Conservation (phyloP, 2,329 filamentous ascomycete species). For the Furcasterigmium sp. region DNA sequence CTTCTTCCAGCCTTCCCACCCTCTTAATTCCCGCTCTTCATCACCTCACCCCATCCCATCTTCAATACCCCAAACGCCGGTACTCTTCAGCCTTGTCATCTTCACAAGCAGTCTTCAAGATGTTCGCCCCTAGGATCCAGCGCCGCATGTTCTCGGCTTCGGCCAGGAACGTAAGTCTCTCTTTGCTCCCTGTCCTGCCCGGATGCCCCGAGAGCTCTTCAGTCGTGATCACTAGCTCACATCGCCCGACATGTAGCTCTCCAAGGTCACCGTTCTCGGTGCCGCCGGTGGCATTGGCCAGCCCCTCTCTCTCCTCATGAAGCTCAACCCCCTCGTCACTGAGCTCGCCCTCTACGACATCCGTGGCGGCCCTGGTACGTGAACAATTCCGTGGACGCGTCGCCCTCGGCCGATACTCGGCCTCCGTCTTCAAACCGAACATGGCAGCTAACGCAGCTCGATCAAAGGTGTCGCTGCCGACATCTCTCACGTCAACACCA, state of each 20-base stretch:
- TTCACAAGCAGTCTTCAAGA: slow-evolving; percentile 35
- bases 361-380: slow-evolving; percentile 82
- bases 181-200: slow-evolving; percentile 11
- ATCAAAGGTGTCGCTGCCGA: slow-evolving; percentile 88
- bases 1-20: neutral
- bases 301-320: slow-evolving; percentile 93
- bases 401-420: neutral
- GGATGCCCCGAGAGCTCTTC: too few relatives aligned
- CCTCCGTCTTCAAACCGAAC: slow-evolving; percentile 1
- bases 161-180: slow-evolving; percentile 62
- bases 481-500: slow-evolving; percentile 98
- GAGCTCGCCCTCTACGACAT: slow-evolving; percentile 98
- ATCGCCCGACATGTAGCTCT: too few relatives aligned
- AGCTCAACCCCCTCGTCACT: slow-evolving; percentile 90
- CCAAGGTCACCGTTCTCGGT: slow-evolving; percentile 96
- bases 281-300: slow-evolving; percentile 98
- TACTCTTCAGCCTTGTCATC: neutral
- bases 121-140: slow-evolving; percentile 73
- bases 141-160: slow-evolving; percentile 78
- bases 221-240: too few relatives aligned
- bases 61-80: slow-evolving; percentile 16
- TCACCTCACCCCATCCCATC: slow-evolving; percentile 11
- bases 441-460: slow-evolving; percentile 16
- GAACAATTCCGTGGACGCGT: neutral
- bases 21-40: slow-evolving; percentile 5